phyloP scores from a whole-genome alignment of 108 stramenopile genomes.

The Aurantiochytrium sp. region DNA sequence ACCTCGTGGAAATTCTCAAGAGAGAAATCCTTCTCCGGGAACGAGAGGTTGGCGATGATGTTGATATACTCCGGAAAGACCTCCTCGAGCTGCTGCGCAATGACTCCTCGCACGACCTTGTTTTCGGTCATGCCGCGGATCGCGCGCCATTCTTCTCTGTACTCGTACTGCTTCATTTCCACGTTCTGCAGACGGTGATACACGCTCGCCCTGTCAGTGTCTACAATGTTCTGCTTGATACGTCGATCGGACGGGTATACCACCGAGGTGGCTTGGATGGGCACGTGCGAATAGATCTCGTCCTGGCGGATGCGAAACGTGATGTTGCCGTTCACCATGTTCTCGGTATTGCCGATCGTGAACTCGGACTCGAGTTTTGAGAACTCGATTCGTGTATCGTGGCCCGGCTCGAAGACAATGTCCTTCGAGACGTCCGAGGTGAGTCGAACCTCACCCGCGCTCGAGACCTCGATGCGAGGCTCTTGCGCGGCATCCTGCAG shows the following conservation, averaged over 20 bases:
- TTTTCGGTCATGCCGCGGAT: conserved; percentile 33
- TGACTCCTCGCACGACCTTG: conserved; percentile 51
- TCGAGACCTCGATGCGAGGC: neutral
- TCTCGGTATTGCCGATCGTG: conserved; percentile 44
- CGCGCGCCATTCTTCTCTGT: conserved; percentile 66
- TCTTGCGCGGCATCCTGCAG: neutral
- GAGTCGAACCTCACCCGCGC: neutral
- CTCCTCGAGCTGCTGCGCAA: conserved; percentile 54
- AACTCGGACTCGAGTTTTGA: conserved; percentile 48
- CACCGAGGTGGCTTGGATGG: conserved; percentile 46
- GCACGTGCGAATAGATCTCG: conserved; percentile 44
- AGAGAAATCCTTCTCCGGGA: conserved; percentile 49
- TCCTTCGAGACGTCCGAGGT: too few species aligned
- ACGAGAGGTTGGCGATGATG: conserved; percentile 33
- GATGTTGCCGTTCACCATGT: conserved; percentile 56
- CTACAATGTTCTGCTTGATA: conserved; percentile 63
- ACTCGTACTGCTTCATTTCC: conserved; percentile 60
- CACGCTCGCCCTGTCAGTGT: conserved; percentile 58
- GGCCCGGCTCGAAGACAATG: conserved; percentile 41
- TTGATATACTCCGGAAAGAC: conserved; percentile 55
- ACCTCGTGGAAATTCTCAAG: conserved; percentile 56
- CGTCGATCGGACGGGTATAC: conserved; percentile 62
- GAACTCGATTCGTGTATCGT: conserved; percentile 45
- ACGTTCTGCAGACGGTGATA: conserved; percentile 61
- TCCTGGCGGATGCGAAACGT: neutral